Evolutionary conservation across 495 filamentous ascomycete species (phyloP), one percentile per base, ranked within the genome.

Genomic region (Penicillium coprophilum): DNA sequence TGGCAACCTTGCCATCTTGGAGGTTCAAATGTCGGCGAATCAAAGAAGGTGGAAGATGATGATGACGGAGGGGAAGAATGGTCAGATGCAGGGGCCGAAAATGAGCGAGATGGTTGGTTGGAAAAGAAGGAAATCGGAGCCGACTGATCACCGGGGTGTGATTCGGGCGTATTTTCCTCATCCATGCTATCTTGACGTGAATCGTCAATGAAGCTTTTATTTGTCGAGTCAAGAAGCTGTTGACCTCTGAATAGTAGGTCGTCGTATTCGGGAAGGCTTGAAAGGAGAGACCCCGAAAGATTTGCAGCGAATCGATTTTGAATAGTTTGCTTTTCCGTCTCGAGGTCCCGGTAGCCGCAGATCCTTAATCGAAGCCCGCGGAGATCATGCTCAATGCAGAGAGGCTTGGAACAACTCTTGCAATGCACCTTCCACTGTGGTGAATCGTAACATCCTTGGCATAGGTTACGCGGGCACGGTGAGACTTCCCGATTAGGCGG

Each of bases 351-450:
- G 57, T 79, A 86, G 15, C 83, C 83, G 57, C 83, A 86, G 19
- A 83, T 82, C 23, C 83, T 71, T 50, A 83, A 65, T n/a, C 80
- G 79, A 12, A 86, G 70, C 30, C 76, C 82, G 28, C 82, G 75
- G n/a, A 86, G 75, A 62, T 86, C 83, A 60, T 86, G 83, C 56
- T 85, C 82, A 55, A 82, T 83, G 65, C 83, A 86, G 27, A 86
- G 63, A 12, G 80, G 76, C 57, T 78, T 79, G 21, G 79, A 80
- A 64, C 83, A 86, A 44, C 69, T 75, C 63, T 79, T 79, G 63
- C 83, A 86, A 17, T 77, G 70, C 7, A 84, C 76, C 64, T 83
- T 84, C 83, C 83, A 86, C 32, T 79, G 77, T 34, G 78, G 76
- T 12, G 76, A 79, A 31, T 79, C 73, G 56, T 82, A 82, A 66